These are phyloP conservation scores for Aureobasidium namibiae DNA, from an alignment of 2,329 filamentous ascomycete genomes.

Conservation along the genomic window DNA sequence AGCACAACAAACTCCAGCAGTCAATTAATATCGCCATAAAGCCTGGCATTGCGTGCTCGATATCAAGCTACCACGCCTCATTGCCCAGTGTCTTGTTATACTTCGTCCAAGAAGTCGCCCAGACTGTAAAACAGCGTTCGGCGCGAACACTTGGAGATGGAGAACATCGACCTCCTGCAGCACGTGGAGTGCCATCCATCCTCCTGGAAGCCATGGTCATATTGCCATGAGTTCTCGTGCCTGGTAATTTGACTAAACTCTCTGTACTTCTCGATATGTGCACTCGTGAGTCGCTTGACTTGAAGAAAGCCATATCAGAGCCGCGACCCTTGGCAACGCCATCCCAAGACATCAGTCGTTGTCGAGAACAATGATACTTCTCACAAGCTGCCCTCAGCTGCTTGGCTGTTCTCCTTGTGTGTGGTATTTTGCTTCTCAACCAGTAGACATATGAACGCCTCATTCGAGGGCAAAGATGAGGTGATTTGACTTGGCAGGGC, in stretches of 20 bases:
- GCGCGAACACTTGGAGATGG: neutral
- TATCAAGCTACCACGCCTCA: neutral
- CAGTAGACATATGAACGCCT: neutral
- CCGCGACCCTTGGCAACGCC: neutral
- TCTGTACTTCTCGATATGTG: too few relatives aligned
- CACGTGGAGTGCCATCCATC: neutral
- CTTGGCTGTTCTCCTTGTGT: neutral
- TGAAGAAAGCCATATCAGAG: neutral
- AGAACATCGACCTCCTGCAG: neutral
- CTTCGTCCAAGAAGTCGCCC: neutral
- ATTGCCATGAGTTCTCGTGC: neutral
- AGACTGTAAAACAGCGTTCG: neutral
- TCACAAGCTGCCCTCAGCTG: neutral
- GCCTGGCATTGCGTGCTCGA: neutral
- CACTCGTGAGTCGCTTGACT: neutral
- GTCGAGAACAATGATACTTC: neutral
- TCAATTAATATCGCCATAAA: neutral
- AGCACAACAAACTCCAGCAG: neutral
- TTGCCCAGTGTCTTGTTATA: neutral
- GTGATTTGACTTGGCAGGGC: slow-evolving; percentile 4
- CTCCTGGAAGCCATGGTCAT: neutral
- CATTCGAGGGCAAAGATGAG: neutral
- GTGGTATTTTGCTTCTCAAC: neutral
- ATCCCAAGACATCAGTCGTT: neutral
- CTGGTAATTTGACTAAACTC: too few relatives aligned